Conservation (phyloP, 2,329 filamentous ascomycete genomes). For the Apiospora hydei region DNA sequence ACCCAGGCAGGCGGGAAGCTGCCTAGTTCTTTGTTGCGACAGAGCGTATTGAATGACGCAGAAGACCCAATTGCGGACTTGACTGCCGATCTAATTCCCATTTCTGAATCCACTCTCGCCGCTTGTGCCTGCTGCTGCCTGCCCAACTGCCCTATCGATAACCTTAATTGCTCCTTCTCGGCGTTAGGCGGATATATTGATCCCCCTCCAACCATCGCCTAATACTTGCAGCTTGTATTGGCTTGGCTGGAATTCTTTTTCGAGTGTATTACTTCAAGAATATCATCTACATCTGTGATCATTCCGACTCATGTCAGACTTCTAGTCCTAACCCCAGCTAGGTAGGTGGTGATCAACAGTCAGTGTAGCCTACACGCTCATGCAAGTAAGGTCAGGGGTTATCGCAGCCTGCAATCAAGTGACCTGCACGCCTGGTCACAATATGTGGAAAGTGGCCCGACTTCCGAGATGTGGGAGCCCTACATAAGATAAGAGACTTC, state of each 20-base stretch:
- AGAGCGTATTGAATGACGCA: slow-evolving; percentile 20
- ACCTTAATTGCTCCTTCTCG: slow-evolving; percentile 12
- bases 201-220: not conserved
- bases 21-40: slow-evolving; percentile 18
- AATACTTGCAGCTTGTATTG: not conserved
- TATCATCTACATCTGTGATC: not conserved
- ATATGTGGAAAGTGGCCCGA: not conserved
- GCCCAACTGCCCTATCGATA: slow-evolving; percentile 6
- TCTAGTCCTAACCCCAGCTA: not conserved
- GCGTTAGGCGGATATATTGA: not conserved
- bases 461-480: not conserved
- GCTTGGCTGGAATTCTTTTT: no score
- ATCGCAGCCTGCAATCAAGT: not conserved
- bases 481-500: not conserved
- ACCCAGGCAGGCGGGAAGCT: slow-evolving; percentile 14
- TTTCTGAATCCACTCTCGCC: not conserved
- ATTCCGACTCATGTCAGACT: not conserved
- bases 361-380: not conserved
- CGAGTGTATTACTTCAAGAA: not conserved
- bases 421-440: not conserved
- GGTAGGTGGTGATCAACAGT: not conserved
- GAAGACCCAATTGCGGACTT: slow-evolving; percentile 15
- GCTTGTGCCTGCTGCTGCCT: no score
- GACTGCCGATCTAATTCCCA: not conserved
- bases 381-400: not conserved